Base-by-base conservation (phyloP, 2,329 filamentous ascomycete species). In the Aspergillus sp. region DNA sequence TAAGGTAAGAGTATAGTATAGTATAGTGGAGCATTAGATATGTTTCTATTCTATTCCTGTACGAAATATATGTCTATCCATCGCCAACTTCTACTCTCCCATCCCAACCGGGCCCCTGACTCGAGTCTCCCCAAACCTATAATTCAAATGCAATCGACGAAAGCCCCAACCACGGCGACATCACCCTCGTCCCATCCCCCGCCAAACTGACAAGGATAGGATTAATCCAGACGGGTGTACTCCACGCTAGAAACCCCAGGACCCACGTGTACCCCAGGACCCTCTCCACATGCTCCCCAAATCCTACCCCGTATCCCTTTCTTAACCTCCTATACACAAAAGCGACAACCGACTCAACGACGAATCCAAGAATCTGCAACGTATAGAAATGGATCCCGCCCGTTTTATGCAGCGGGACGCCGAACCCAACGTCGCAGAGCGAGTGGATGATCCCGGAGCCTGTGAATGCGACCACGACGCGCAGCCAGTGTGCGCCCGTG, bases 221-320 rank as follows among this genome's bases (percentile, higher is more conserved):
- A 54, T 66, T 64, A 28, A 67, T 48, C 68, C 68, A 69, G 3
- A 66, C 63, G 1, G 68, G 66, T 11, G 62, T 48, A 7, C 31
- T 54, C 65, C 63, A 67, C 3, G 63, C 6, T 30, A 69, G 47
- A 30, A 69, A 69, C 7, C 15, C 7, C 7, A 17, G 15, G 0
- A 69, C 66, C 68, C 68, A 69, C 13, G 56, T n/a, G 54, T 63
- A 69, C 13, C 66, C 68, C 1, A 66, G 7, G 1, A 19, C 48
- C 7, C 38, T 46, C n/a, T 51, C 53, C 11, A 13, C 4, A 30
- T 30, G 7, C 6, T 9, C 15, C 4, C 31, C 34, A 7, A n/a
- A 4, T 2, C 17, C 22, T 3, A 57, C 7, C 1, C 28, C 51
- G 2, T 25, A 4, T 17, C 8, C 17, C 17, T 38, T 38, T n/a